phyloP scores from a whole-genome alignment of 805 yeast species.

The Ogataea saltuana region DNA sequence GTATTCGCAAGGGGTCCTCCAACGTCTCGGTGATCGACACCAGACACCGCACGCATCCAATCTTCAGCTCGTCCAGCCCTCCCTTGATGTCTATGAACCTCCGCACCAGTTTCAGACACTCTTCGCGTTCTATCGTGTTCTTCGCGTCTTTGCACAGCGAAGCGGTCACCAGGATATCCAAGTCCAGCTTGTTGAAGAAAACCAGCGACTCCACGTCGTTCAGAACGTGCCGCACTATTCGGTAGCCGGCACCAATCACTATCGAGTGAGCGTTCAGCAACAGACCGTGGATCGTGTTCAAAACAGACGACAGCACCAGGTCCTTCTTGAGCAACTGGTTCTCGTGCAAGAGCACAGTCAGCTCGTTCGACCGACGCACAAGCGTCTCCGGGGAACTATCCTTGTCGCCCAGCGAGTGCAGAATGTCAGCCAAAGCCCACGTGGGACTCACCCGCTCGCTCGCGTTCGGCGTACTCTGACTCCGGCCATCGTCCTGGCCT shows the following conservation, averaged over 20 bases:
- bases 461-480: no score
- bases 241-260: conserved; percentile 73
- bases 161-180: conserved; percentile 64
- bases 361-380: conserved; percentile 63
- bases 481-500: conserved; percentile 8
- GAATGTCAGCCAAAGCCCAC: conserved; percentile 62
- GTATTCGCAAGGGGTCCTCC: conserved; percentile 50
- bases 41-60: conserved; percentile 67
- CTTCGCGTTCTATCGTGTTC: conserved; percentile 63
- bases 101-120: conserved; percentile 73
- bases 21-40: conserved; percentile 59
- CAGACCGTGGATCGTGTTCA: conserved; percentile 56
- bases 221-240: conserved; percentile 67
- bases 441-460: conserved; percentile 44
- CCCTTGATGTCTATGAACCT: conserved; percentile 53
- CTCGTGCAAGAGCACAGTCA: conserved; percentile 55
- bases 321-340: conserved; percentile 66
- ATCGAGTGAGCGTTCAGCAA: conserved; percentile 50
- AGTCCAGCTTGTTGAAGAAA: conserved; percentile 51
- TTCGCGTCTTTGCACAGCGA: conserved; percentile 57
- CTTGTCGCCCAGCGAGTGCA: conserved; percentile 55
- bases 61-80: conserved; percentile 54
- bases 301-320: conserved; percentile 56
- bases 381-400: conserved; percentile 51
- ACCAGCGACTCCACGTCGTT: conserved; percentile 54